Percentiles rank a stretch among this genome's conserved stretches.
These are phyloP conservation scores for Rozella allomycis DNA, from an alignment of 371 early-diverging fungal species.

Conservation along the genomic window DNA sequence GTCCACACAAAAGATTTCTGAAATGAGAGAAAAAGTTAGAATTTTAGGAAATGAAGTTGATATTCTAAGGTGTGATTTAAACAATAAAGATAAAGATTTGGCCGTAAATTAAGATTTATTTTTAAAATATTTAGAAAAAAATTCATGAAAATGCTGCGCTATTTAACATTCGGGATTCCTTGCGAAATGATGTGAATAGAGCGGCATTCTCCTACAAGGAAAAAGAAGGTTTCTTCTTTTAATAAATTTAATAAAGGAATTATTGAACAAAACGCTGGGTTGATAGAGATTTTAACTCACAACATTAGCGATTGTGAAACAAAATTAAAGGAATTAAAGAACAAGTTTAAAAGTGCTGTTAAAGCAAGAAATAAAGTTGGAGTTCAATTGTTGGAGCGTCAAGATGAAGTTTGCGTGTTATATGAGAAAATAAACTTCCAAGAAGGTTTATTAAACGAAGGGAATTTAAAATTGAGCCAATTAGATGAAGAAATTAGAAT, in stretches of 20 bases:
- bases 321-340: slow-evolving; percentile 16
- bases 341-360: slow-evolving; percentile 13
- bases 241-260: slow-evolving; percentile 1
- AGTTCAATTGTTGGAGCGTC: slow-evolving; percentile 20
- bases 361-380: slow-evolving; percentile 22
- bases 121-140: slow-evolving; percentile 10
- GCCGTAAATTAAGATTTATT: slow-evolving; percentile 8
- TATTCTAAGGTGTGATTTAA: slow-evolving; percentile 25
- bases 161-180: slow-evolving; percentile 20
- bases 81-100: slow-evolving; percentile 24
- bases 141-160: slow-evolving; percentile 24
- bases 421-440: slow-evolving; percentile 24
- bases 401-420: slow-evolving; percentile 29
- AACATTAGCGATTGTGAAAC: slow-evolving; percentile 18
- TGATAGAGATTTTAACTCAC: slow-evolving; percentile 24
- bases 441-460: slow-evolving; percentile 9
- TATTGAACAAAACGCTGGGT: slow-evolving; percentile 24
- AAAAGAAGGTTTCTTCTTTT: slow-evolving; percentile 8
- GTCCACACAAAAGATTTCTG: slow-evolving; percentile 21
- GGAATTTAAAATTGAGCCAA: slow-evolving; percentile 11
- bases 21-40: slow-evolving; percentile 34
- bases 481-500: slow-evolving; percentile 18
- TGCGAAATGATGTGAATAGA: slow-evolving; percentile 30
- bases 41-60: slow-evolving; percentile 30
- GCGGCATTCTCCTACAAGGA: slow-evolving; percentile 16